Conservation (phyloP, 2,329 filamentous ascomycete species). For the Fusarium citri region DNA sequence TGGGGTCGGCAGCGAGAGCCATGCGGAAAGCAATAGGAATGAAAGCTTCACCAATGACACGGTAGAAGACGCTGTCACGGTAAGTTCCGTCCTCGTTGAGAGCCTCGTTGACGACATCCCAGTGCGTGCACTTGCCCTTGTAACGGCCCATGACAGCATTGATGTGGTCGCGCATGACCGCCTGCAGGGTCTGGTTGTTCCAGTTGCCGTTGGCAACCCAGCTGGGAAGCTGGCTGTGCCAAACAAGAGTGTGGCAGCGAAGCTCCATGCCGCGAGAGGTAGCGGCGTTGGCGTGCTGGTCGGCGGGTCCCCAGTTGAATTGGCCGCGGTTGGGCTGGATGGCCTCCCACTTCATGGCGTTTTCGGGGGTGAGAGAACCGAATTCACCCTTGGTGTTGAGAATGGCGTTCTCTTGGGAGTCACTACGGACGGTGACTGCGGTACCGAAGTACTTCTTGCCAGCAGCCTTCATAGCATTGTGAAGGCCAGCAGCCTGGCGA, state of each 20-base stretch:
- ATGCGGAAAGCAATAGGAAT: conserved; percentile 27
- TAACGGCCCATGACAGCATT: conserved; percentile 21
- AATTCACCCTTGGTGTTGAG: conserved; percentile 15
- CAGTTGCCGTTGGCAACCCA: conserved; percentile 23
- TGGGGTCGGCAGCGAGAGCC: conserved; percentile 19
- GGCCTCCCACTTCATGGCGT: conserved; percentile 25
- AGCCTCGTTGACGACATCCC: conserved; percentile 26
- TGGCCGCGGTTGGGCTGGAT: conserved; percentile 21
- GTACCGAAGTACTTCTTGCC: conserved; percentile 24
- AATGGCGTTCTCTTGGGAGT: conserved; percentile 1
- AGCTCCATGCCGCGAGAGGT: conserved; percentile 7
- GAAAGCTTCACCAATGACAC: conserved; percentile 18
- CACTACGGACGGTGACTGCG: conserved; percentile 13
- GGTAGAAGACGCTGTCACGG: conserved; percentile 18
- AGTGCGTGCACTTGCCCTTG: conserved; percentile 22
- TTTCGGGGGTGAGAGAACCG: conserved; percentile 13
- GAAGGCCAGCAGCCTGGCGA: conserved; percentile 5
- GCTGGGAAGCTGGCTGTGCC: conserved; percentile 17
- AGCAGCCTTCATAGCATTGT: conserved; percentile 12
- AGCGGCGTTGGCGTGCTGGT: conserved; percentile 13
- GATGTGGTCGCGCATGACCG: conserved; percentile 18
- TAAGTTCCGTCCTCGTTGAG: conserved; percentile 24
- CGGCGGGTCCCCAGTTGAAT: conserved; percentile 18
- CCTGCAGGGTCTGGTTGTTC: conserved; percentile 23
- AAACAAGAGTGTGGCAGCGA: conserved; percentile 16